Evolutionary conservation across 345 rosid species (phyloP).

Genomic region (Stellera chamaejasme): DNA sequence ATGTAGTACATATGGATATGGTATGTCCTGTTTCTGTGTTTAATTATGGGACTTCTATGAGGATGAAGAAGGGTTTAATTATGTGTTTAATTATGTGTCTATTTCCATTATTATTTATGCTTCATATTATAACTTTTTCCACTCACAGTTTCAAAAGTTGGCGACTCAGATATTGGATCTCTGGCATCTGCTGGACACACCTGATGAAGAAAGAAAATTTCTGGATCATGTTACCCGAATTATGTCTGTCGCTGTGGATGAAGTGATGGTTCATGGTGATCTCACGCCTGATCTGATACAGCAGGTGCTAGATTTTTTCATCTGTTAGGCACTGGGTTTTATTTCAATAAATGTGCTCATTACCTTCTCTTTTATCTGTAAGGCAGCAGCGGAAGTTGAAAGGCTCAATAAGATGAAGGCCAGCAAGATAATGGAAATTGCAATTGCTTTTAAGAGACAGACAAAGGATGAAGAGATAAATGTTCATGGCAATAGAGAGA

Average conservation of each 20-base stretch:
- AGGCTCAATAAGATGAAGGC: conserved; percentile 91
- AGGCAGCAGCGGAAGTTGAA: conserved; percentile 94
- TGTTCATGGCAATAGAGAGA: conserved; percentile 57
- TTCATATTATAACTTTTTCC: not conserved
- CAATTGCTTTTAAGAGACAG: conserved; percentile 69
- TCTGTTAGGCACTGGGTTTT: no score
- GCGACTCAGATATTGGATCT: conserved; percentile 77
- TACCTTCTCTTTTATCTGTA: conserved; percentile 15
- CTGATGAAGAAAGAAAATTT: conserved; percentile 68
- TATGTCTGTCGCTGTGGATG: conserved; percentile 75
- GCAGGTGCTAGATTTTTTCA: conserved; percentile 41
- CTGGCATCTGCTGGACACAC: conserved; percentile 98
- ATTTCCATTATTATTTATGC: no score
- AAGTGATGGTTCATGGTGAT: conserved; percentile 68
- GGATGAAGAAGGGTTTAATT: no score
- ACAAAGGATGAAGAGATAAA: conserved; percentile 90
- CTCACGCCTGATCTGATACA: conserved; percentile 88
- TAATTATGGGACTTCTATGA: no score
- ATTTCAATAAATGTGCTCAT: not conserved
- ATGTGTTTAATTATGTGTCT: no score
- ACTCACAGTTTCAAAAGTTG: conserved; percentile 84
- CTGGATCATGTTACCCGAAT: conserved; percentile 86
- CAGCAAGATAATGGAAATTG: conserved; percentile 89
- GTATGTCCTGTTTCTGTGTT: no score
- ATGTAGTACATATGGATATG: no score